Base-by-base conservation (phyloP, 2,329 filamentous ascomycete species). In the Elsinoe australis region DNA sequence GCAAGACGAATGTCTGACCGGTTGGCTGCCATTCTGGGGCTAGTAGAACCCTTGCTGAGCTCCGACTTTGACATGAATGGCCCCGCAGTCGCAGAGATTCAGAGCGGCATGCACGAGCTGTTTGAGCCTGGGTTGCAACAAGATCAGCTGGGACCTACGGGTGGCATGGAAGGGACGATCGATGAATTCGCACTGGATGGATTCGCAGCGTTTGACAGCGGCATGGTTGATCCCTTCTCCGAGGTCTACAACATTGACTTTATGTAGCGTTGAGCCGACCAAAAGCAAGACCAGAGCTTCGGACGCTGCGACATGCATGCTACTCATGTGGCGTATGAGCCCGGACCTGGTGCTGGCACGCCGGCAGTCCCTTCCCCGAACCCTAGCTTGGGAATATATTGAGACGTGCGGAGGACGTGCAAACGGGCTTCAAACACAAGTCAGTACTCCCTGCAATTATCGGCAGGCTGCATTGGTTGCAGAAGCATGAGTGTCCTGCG, bases 211-310 rank as follows among this genome's bases (percentile, higher is more conserved):
- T 21, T 32, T 18, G 24, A 18, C 6, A 44, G 39, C 18, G 39
- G 31, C 21, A 26, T 21, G 2, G 24, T 26, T 28, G 39, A 44
- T 44, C 26, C 28, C 2, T 44, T 44, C 18, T 29, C 39, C 14
- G 21, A 44, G 15, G 15, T 31, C 7, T 44, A 44, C 39, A 44
- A 21, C 26, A 44, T 44, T 26, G 39, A 44, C 9, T 44, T 31
- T 17, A 44, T 44, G 36, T 22, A n/a, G 26, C 26, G 6, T 12
- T 6, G 36, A 18, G 36, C 36, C 5, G 19, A n/a, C 36, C 14
- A 5, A 8, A 41, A 12, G 14, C 18, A 22, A 5, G 18, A 14
- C 18, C 3, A 17, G 21, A 26, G 12, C 9, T 17, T 36, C 19
- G 21, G 15, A 17, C 15, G 18, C 4, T 41, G 3, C 4, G 9